Percentiles rank a stretch among this genome's conserved stretches.
These are phyloP conservation scores for Hortaea sp. DNA, from an alignment of 2,329 filamentous ascomycete species.

Conservation along the genomic window DNA sequence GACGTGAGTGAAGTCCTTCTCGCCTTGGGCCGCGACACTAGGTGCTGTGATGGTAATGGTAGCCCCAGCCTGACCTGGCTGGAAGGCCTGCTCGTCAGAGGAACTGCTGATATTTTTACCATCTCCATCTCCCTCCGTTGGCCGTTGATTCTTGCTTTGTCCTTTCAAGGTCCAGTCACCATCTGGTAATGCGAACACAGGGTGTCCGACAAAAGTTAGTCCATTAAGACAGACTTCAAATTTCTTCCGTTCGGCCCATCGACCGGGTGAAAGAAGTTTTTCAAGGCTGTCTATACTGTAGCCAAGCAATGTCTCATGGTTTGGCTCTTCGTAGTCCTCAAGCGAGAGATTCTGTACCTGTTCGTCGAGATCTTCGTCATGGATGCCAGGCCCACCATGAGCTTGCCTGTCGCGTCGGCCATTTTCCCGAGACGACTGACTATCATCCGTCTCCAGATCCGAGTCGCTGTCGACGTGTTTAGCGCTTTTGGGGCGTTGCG, in stretches of 20 bases:
- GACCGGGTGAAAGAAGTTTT: constrained; percentile 64
- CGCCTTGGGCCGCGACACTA: constrained; percentile 1
- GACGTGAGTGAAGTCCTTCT: constrained; percentile 18
- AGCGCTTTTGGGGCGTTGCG: neutral
- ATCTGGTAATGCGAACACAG: constrained; percentile 72
- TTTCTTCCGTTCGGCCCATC: constrained; percentile 60
- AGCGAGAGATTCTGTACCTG: neutral
- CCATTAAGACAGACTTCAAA: constrained; percentile 78
- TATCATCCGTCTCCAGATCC: constrained; percentile 12
- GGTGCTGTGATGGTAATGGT: constrained; percentile 9
- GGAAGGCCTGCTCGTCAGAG: neutral
- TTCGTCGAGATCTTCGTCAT: neutral
- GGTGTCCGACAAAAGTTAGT: constrained; percentile 70
- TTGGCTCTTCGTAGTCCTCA: neutral
- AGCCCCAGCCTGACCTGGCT: neutral
- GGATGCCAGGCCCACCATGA: neutral
- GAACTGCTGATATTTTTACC: neutral
- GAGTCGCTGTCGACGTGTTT: neutral
- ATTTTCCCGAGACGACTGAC: neutral
- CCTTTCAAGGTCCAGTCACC: constrained; percentile 19
- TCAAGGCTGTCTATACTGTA: constrained; percentile 56
- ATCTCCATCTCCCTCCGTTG: neutral
- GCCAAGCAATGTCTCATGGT: constrained; percentile 10
- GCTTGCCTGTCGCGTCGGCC: neutral
- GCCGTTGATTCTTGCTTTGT: neutral